Evolutionary conservation across 108 stramenopile species (phyloP), one percentile per base, ranked within the genome.

Genomic region (Pseudonitzschia delicatissima): DNA sequence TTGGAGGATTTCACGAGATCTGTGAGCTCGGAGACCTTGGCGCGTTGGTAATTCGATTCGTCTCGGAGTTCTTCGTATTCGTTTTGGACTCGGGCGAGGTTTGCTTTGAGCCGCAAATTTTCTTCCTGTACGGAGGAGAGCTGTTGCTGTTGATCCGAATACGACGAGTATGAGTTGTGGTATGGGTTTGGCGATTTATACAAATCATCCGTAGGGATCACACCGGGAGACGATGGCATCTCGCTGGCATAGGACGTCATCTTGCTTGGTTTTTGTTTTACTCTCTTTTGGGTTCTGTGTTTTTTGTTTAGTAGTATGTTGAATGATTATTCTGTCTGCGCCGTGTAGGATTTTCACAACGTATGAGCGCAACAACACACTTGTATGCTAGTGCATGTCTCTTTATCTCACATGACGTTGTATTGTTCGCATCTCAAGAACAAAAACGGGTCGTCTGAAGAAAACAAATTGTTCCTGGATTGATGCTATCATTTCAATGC

Each of bases 1-100:
- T 11, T 48, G 13, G 47, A 48, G 8, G 17, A n/a, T n/a, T 27
- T 12, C 5, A 55, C 32, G 2, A 33, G 53, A 55, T 76, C 68
- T 1, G 67, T 33, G 37, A 76, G 33, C 25, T 76, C 74, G 0
- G 50, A 21, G 5, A 76, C 67, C 57, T 76, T 76, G 57, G 60
- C 65, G 4, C 35, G 45, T 20, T 69, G 18, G 33, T 44, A 58
- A 36, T 76, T 76, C 31, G 32, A 34, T 39, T 69, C 67, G 15
- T 58, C 42, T 13, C 40, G 49, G 1, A 64, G 3, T 32, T 48
- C 63, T 39, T 67, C 45, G 40, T 64, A 40, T 42, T 61, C 60
- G 21, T 18, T 61, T 15, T 61, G 60, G 7, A 61, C 39, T 26
- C 17, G 11, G 8, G 60, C 27, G 17, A 61, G 37, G 9, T 26